These are phyloP conservation scores for Colletotrichum sp. DNA, from an alignment of 2,329 filamentous ascomycete species.

Conservation along the genomic window DNA sequence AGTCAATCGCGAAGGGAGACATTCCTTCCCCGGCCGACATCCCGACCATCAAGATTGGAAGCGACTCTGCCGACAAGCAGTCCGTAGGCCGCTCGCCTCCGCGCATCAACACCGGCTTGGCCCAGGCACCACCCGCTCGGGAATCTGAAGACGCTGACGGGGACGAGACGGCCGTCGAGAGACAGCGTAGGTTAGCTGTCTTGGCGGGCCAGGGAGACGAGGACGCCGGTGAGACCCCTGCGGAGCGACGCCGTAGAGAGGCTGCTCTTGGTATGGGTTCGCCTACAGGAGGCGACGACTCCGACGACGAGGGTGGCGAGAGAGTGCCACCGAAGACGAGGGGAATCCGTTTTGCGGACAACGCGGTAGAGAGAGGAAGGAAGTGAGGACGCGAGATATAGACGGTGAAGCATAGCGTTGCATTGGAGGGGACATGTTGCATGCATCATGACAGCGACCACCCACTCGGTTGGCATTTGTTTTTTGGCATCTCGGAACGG, in stretches of 20 bases:
- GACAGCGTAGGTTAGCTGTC: slow-evolving; percentile 66
- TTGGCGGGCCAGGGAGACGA: slow-evolving; percentile 48
- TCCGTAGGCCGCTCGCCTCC: not conserved
- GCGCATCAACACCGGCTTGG: not conserved
- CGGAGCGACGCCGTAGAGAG: slow-evolving; percentile 75
- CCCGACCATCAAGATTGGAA: not conserved
- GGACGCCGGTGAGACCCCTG: slow-evolving; percentile 70
- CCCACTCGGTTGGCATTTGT: not conserved
- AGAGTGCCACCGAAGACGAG: slow-evolving; percentile 56
- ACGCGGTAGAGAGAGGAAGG: slow-evolving; percentile 27
- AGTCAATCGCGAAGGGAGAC: slow-evolving; percentile 54
- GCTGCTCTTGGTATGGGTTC: slow-evolving; percentile 69
- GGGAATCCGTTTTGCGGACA: slow-evolving; percentile 67
- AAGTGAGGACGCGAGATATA: slow-evolving; percentile 10
- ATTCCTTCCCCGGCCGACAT: not conserved
- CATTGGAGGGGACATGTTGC: not conserved
- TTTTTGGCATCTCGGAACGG: not conserved
- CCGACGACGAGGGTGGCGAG: slow-evolving; percentile 63
- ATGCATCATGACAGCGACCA: slow-evolving; percentile 16
- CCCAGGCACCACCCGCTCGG: not conserved
- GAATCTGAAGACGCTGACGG: slow-evolving; percentile 20
- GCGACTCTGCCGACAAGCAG: not conserved
- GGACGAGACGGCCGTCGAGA: slow-evolving; percentile 74
- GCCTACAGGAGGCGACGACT: slow-evolving; percentile 47
- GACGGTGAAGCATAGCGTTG: slow-evolving; percentile 16